A percentile compares a stretch with the other conserved stretches of the same genome.
Evolutionary conservation across 768 basidiomycete species (phyloP).

Genomic region (Mycena amicta): DNA sequence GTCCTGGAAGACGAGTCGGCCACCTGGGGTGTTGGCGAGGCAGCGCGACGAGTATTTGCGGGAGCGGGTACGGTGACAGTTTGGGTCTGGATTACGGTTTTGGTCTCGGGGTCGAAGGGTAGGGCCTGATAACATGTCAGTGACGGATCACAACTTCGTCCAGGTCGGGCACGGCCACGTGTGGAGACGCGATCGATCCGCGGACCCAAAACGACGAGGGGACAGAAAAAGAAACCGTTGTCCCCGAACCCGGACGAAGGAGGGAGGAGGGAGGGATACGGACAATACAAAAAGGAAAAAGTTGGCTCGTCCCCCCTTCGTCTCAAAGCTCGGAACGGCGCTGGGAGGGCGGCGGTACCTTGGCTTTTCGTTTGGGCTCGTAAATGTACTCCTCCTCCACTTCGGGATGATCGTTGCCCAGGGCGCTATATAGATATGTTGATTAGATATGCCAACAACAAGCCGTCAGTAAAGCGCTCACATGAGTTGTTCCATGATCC

Average conservation of each 20-base stretch:
- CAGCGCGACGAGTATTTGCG: conserved; percentile 75
- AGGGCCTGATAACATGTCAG: conserved; percentile 34
- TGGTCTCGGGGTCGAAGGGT: conserved; percentile 59
- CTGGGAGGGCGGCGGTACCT: conserved; percentile 85
- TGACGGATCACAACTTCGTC: conserved; percentile 18
- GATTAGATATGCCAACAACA: conserved; percentile 3
- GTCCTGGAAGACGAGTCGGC: conserved; percentile 57
- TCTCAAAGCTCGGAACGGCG: conserved; percentile 94
- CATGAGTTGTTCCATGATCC: conserved; percentile 95
- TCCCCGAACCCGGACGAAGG: conserved; percentile 93
- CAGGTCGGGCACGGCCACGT: conserved; percentile 7
- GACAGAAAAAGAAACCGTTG: conserved; percentile 67
- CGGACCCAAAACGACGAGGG: conserved; percentile 39
- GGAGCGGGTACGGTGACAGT: conserved; percentile 75
- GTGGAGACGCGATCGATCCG: conserved; percentile 23
- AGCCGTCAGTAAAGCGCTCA: conserved; percentile 37
- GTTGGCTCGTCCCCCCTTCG: conserved; percentile 64
- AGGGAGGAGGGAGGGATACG: conserved; percentile 68
- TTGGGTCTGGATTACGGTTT: conserved; percentile 65
- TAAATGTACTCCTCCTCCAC: conserved; percentile 84
- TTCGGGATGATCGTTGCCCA: conserved; percentile 68
- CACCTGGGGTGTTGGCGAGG: conserved; percentile 70
- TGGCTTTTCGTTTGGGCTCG: conserved; percentile 84
- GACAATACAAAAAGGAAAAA: conserved; percentile 63
- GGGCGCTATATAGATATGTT: conserved; percentile 52